Conservation (phyloP, 768 basidiomycete species). For the Mycena latifolia region DNA sequence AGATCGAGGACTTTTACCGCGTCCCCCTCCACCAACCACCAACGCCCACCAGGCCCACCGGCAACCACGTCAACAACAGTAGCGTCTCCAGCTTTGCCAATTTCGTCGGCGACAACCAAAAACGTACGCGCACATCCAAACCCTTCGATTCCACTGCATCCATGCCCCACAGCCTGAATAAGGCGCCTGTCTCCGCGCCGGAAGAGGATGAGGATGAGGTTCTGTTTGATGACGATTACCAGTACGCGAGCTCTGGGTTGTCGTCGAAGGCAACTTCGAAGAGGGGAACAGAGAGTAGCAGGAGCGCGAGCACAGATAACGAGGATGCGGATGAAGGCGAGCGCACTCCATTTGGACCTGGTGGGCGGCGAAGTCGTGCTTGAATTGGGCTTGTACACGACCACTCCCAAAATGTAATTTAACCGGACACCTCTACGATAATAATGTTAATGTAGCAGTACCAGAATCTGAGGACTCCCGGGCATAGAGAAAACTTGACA, state of each 20-base stretch:
- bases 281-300: slow-evolving; percentile 34
- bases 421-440: background rate
- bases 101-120: slow-evolving; percentile 21
- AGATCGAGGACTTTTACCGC: slow-evolving; percentile 76
- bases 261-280: slow-evolving; percentile 34
- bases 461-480: background rate
- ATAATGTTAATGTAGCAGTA: slow-evolving; percentile 2
- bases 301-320: slow-evolving; percentile 30
- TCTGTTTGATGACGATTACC: slow-evolving; percentile 35
- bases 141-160: slow-evolving; percentile 19
- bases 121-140: slow-evolving; percentile 13
- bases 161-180: slow-evolving; percentile 5
- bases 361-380: slow-evolving; percentile 1
- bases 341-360: slow-evolving; percentile 9
- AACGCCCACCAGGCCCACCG: slow-evolving; percentile 4
- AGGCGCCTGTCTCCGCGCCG: background rate
- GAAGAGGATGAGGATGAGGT: slow-evolving; percentile 32
- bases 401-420: slow-evolving; percentile 12
- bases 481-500: background rate
- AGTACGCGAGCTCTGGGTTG: slow-evolving; percentile 31
- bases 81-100: slow-evolving; percentile 21
- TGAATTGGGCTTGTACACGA: background rate
- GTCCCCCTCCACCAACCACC: slow-evolving; percentile 61
- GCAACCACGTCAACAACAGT: slow-evolving; percentile 7
- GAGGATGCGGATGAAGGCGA: slow-evolving; percentile 16